Base-by-base conservation (phyloP, 192 early-diverging fungal species). In the Gigaspora rosea region DNA sequence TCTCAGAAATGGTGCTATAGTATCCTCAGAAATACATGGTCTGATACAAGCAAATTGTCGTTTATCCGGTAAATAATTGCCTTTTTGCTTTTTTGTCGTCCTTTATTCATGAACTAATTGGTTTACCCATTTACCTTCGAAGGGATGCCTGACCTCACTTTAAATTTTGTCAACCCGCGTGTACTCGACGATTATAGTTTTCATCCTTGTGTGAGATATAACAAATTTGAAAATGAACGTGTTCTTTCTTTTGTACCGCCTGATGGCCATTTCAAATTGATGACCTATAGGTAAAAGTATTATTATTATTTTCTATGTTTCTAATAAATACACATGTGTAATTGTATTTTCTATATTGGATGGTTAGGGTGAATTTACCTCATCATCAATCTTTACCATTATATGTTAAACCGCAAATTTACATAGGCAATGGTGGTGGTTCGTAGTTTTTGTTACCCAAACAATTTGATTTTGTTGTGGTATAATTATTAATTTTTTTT, bases 231-330 rank as follows among this genome's bases (percentile, higher is more conserved):
- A 61, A 83, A 84, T 41, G 94, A 96, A 58, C 86, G 90, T 27
- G 79, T 90, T 3, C 80, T 98, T 13, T 95, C 92, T 4, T 98
- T 97, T 89, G 88, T 98, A 8, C 97, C 97, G 10, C 97, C 97
- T 9, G 96, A 98, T 81, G 96, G 96, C 8, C 87, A 88, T 64
- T 97, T 97, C 81, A 93, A 90, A 76, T 86, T 98, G 12, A 90
- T 95, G 89, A 89, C 88, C n/a, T 95, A 95, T 73, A 79, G 86
- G 41, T 41, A 41, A 41, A 41, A 41, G 86, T 89, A 82, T 66
- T n/a, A 27, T 51, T 27, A n/a, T 18, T 52, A 22, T 52, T n/a
- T 65, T 16, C 76, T 22, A 49, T 63, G 59, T 56, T 18, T 56
- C 18, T 50, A 76, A 18, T 32, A 13, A n/a, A 48, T 69, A 15